Conservation (phyloP, 1,139 yeast species). For the Suhomyces maxii region DNA sequence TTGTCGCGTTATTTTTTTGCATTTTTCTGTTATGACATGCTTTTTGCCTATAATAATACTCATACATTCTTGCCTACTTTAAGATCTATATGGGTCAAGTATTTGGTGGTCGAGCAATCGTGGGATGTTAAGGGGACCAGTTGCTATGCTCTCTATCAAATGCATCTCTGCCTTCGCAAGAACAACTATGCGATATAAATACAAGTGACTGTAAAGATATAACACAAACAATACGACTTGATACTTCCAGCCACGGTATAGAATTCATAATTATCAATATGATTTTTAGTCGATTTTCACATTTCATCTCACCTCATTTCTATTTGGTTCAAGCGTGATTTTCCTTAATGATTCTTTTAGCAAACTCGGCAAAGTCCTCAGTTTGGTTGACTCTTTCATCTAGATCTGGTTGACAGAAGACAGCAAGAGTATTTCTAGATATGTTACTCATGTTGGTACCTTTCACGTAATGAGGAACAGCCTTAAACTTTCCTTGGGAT, state of each 20-base stretch:
- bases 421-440: slow-evolving; percentile 60
- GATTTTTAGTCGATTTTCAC: neutral
- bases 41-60: too few relatives aligned
- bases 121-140: too few relatives aligned
- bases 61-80: too few relatives aligned
- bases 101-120: too few relatives aligned
- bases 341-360: slow-evolving; percentile 36
- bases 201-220: too few relatives aligned
- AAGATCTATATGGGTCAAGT: too few relatives aligned
- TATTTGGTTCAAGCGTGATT: slow-evolving; percentile 27
- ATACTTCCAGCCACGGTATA: neutral
- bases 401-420: slow-evolving; percentile 63
- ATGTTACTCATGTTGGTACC: slow-evolving; percentile 39
- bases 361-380: slow-evolving; percentile 52
- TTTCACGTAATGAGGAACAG: slow-evolving; percentile 61
- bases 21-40: too few relatives aligned
- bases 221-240: neutral
- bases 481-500: slow-evolving; percentile 51
- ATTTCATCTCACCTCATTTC: slow-evolving; percentile 3
- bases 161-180: too few relatives aligned
- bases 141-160: too few relatives aligned
- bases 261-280: neutral
- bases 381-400: slow-evolving; percentile 45
- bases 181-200: too few relatives aligned
- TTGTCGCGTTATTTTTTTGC: too few relatives aligned